Evolutionary conservation across 768 basidiomycete species (phyloP), one percentile per base, ranked within the genome.

Genomic region (Xerocomellus chrysenteron): DNA sequence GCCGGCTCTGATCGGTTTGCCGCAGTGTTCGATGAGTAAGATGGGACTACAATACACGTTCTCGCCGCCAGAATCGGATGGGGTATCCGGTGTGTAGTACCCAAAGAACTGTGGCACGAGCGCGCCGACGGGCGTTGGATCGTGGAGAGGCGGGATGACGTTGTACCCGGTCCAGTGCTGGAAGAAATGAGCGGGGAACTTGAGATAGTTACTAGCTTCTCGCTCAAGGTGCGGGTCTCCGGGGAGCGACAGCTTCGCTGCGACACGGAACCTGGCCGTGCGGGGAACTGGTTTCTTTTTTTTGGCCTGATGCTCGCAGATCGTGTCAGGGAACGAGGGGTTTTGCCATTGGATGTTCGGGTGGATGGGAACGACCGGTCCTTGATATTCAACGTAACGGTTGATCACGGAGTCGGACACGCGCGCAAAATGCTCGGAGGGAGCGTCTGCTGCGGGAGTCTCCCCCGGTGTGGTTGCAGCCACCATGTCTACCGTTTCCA

Each of bases 81-180:
- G 76, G 71, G 41, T 65, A 41, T 57, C 56, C 24, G 65, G 26
- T 1, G 28, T 56, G 62, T 85, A 87, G 68, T 81, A 84, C 2
- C 86, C 85, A 62, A 82, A 87, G 68, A 79, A 87, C 65, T 85
- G 83, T 2, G 86, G 85, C 5, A 82, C 79, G 47, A 86, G 55
- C 0, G 86, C 76, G 9, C 75, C 75, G 5, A 80, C 68, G 1
- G 82, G 80, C 0, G 77, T 74, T 0, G 83, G 83, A 55, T 78
- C 69, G 30, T 73, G 68, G 10, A 82, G 37, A 21, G 68, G 68
- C 2, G 58, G 55, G 26, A 65, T 19, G 32, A 64, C 28, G 36
- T 70, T 69, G 52, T 64, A 68, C 12, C 62, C 64, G 5, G 41
- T 55, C 66, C 68, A 69, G 48, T 68, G 62, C 43, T 70, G 58